Conservation (phyloP, 164 flowering plant genomes). For the Magnolia sinica region DNA sequence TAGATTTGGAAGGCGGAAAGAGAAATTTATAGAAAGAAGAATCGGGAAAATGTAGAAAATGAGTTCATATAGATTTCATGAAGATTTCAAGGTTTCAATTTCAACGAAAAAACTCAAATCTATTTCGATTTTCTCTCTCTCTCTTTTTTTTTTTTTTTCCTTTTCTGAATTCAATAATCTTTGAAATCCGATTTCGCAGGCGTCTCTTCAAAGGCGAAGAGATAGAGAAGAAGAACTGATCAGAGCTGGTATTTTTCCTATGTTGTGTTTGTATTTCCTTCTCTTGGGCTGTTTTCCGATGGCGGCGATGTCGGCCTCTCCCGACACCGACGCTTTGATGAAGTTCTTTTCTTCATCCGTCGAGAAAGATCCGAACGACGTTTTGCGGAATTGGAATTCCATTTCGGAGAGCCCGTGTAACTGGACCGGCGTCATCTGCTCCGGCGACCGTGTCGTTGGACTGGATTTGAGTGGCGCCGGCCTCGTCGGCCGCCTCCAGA, state of each 20-base stretch:
- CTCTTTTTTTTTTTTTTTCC: neutral
- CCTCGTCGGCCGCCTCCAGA: slow-evolving; percentile 43
- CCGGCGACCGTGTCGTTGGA: slow-evolving; percentile 31
- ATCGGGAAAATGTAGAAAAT: neutral
- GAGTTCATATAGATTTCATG: too few relatives aligned
- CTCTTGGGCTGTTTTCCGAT: neutral
- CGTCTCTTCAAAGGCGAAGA: neutral
- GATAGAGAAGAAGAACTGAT: neutral
- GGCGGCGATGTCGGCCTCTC: neutral
- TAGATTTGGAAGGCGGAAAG: neutral
- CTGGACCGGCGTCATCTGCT: slow-evolving; percentile 66
- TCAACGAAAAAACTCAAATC: too few relatives aligned
- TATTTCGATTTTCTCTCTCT: too few relatives aligned
- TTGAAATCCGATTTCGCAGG: too few relatives aligned
- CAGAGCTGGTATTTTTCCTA: neutral
- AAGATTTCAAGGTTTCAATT: too few relatives aligned
- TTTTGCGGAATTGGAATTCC: slow-evolving; percentile 40
- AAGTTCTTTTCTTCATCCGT: slow-evolving; percentile 41
- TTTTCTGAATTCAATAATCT: neutral
- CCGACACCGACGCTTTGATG: slow-evolving; percentile 28
- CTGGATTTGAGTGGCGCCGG: slow-evolving; percentile 48
- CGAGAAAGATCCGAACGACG: slow-evolving; percentile 32
- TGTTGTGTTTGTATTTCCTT: neutral
- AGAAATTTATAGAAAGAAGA: neutral
- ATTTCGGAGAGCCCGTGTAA: slow-evolving; percentile 41